A percentile compares a stretch with the other conserved stretches of the same genome.
Conservation (phyloP, 495 filamentous ascomycete species). For the Podospora anserina region DNA sequence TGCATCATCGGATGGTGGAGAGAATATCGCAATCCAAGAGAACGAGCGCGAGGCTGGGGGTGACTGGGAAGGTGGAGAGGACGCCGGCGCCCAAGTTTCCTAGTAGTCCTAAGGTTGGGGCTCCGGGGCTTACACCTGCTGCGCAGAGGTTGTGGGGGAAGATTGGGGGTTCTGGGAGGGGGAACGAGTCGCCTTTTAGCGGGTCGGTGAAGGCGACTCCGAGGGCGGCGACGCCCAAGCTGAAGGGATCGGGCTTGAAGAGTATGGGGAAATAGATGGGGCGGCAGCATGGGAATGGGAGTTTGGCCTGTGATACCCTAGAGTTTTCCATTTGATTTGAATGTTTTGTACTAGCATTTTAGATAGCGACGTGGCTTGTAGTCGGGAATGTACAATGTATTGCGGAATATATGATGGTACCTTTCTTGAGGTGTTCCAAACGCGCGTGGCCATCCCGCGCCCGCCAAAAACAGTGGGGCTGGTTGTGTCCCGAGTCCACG, state of each 20-base stretch:
- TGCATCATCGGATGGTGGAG: constrained; percentile 92
- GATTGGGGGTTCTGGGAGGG: constrained; percentile 55
- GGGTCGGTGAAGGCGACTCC: constrained; percentile 32
- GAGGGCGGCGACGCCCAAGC: constrained; percentile 31
- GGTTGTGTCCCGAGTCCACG: constrained; percentile 12
- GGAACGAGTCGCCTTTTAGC: constrained; percentile 50
- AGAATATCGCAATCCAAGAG: constrained; percentile 71
- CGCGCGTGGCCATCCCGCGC: neutral
- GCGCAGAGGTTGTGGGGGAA: constrained; percentile 71
- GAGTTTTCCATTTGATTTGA: neutral
- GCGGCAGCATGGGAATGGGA: neutral
- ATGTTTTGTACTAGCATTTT: too few species aligned
- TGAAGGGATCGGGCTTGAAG: constrained; percentile 27
- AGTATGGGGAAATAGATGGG: constrained; percentile 21
- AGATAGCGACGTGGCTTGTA: too few species aligned
- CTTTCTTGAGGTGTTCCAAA: neutral
- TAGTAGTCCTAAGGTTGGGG: constrained; percentile 65
- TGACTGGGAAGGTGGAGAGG: constrained; percentile 55
- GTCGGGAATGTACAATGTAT: too few species aligned
- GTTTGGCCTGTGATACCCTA: constrained; percentile 22
- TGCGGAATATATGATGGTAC: neutral
- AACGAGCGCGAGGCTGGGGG: constrained; percentile 42
- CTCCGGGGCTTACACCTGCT: constrained; percentile 66
- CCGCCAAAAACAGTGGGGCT: neutral
- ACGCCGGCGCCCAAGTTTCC: constrained; percentile 69